Percentiles rank a stretch among this genome's conserved stretches.
Evolutionary conservation across 164 flowering plant species (phyloP).

Genomic region (Vitis labrusca): DNA sequence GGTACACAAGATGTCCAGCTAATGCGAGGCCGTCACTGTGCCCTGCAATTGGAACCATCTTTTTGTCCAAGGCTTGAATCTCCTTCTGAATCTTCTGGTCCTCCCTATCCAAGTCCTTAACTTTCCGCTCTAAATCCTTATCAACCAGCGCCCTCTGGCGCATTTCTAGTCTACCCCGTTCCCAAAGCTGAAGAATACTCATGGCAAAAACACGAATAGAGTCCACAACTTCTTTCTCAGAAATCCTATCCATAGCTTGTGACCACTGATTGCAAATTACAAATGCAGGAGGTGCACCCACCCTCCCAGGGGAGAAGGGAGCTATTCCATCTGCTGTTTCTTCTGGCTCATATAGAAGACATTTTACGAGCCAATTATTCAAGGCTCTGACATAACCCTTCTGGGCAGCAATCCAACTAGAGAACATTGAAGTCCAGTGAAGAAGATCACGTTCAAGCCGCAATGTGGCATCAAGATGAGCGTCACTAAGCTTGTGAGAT

Average conservation of each 20-base stretch:
- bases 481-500: slow-evolving; percentile 42
- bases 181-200: slow-evolving; percentile 56
- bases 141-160: slow-evolving; percentile 39
- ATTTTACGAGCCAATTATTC: slow-evolving; percentile 64
- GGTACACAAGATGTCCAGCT: slow-evolving; percentile 47
- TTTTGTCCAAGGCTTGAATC: slow-evolving; percentile 76
- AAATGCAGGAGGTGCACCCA: slow-evolving; percentile 70
- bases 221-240: slow-evolving; percentile 64
- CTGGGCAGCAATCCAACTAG: slow-evolving; percentile 57
- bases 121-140: slow-evolving; percentile 53
- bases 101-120: slow-evolving; percentile 65
- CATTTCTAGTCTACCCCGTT: slow-evolving; percentile 50
- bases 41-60: slow-evolving; percentile 48
- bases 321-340: slow-evolving; percentile 62
- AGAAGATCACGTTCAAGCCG: slow-evolving; percentile 58
- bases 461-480: slow-evolving; percentile 43
- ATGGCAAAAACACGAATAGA: slow-evolving; percentile 45
- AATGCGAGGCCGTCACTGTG: slow-evolving; percentile 35
- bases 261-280: slow-evolving; percentile 69
- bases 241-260: slow-evolving; percentile 56
- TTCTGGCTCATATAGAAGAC: slow-evolving; percentile 62
- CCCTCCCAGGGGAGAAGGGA: slow-evolving; percentile 73
- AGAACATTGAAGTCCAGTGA: slow-evolving; percentile 54
- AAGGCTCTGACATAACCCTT: slow-evolving; percentile 55
- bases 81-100: slow-evolving; percentile 79